These are phyloP conservation scores for Plasmopara viticola DNA, from an alignment of 352 stramenopile genomes.

Conservation along the genomic window DNA sequence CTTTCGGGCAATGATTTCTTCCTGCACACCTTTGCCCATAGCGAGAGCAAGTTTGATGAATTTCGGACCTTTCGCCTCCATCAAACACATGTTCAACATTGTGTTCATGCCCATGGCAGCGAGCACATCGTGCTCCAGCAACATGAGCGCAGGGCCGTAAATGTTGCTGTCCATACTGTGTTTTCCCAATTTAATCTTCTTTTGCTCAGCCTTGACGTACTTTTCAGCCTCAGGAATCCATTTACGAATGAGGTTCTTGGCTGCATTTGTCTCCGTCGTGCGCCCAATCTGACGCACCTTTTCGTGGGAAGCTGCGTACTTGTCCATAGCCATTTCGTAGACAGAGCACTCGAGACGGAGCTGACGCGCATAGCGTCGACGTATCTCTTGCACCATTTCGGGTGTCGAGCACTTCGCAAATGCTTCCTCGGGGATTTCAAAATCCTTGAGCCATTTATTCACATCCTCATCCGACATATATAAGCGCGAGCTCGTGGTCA, in stretches of 20 bases:
- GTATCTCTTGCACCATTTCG: slow-evolving; percentile 48
- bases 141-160: slow-evolving; percentile 59
- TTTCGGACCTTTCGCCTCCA: slow-evolving; percentile 59
- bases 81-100: slow-evolving; percentile 65
- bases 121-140: slow-evolving; percentile 48
- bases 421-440: slow-evolving; percentile 44
- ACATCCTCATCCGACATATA: slow-evolving; percentile 68
- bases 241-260: slow-evolving; percentile 54
- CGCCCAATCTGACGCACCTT: slow-evolving; percentile 47
- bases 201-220: slow-evolving; percentile 45
- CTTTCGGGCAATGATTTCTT: slow-evolving; percentile 66
- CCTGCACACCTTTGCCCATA: slow-evolving; percentile 70
- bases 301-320: slow-evolving; percentile 39
- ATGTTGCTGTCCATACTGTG: slow-evolving; percentile 70
- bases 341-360: slow-evolving; percentile 72
- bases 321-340: slow-evolving; percentile 76
- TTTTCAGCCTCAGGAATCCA: slow-evolving; percentile 42
- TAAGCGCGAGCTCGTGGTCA: slow-evolving; percentile 20
- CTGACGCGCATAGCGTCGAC: slow-evolving; percentile 66
- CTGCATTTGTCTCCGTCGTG: slow-evolving; percentile 46
- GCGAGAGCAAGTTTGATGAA: slow-evolving; percentile 76
- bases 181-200: slow-evolving; percentile 42
- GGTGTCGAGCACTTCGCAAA: slow-evolving; percentile 39
- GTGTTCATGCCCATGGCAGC: slow-evolving; percentile 58
- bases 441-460: slow-evolving; percentile 62